A percentile compares a stretch with the other conserved stretches of the same genome.
Conservation (phyloP, 2,329 filamentous ascomycete genomes). For the Pochonia chlamydosporia region DNA sequence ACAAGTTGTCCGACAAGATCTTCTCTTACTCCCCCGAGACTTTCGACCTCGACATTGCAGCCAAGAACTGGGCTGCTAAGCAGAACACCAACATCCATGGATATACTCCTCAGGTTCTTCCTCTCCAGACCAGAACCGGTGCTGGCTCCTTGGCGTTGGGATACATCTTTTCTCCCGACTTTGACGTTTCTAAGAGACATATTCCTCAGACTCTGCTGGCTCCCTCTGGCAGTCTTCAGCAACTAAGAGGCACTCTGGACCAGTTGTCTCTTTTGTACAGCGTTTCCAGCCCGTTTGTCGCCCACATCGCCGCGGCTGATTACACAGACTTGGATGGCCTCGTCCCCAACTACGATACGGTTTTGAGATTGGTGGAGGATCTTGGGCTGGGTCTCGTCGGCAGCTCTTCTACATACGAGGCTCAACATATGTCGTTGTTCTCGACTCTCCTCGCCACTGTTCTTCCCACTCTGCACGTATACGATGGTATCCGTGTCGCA, state of each 20-base stretch:
- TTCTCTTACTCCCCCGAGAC: constrained; percentile 94
- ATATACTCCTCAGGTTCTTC: constrained; percentile 68
- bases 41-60: constrained; percentile 82
- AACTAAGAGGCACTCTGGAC: constrained; percentile 78
- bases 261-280: constrained; percentile 88
- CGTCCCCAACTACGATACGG: constrained; percentile 79
- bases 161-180: constrained; percentile 97
- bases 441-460: constrained; percentile 74
- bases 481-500: constrained; percentile 78
- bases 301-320: constrained; percentile 86
- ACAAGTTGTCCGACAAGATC: constrained; percentile 91
- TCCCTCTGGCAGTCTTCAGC: constrained; percentile 73
- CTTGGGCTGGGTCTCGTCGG: constrained; percentile 81
- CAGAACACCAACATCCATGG: constrained; percentile 76
- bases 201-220: constrained; percentile 89
- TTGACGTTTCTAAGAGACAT: constrained; percentile 83
- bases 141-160: constrained; percentile 88
- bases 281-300: constrained; percentile 87
- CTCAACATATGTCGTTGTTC: constrained; percentile 92
- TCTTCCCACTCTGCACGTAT: constrained; percentile 79
- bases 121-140: constrained; percentile 81
- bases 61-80: constrained; percentile 67
- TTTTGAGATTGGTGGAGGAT: constrained; percentile 79
- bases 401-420: constrained; percentile 81
- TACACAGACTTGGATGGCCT: constrained; percentile 66